Evolutionary conservation across 73 alveolate genomes (phyloP).

Genomic region (Paramecium tetraurelia): DNA sequence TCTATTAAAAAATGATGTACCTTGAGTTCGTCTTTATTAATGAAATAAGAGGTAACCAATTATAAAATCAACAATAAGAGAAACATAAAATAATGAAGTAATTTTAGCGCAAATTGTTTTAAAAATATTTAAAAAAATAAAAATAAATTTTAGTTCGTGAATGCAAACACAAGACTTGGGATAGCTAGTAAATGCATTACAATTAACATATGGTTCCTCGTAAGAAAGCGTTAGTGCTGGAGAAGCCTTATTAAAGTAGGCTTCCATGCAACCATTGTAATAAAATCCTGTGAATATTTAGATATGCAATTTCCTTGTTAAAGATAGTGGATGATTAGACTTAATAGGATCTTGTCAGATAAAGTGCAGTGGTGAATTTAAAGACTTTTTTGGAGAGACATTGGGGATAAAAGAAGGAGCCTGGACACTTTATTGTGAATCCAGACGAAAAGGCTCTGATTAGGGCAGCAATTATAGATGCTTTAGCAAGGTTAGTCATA

Average conservation of each 20-base stretch:
- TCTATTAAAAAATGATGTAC: not conserved
- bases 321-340: not conserved
- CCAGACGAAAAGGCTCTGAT: not conserved
- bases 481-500: not conserved
- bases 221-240: constrained; percentile 15
- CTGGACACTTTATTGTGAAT: not conserved
- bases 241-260: constrained; percentile 4
- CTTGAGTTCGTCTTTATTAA: not conserved
- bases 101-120: not conserved
- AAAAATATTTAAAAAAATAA: not conserved
- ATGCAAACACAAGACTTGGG: constrained; percentile 21
- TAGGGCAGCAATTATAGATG: constrained; percentile 5
- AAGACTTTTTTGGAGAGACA: constrained; percentile 38
- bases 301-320: not conserved
- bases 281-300: not conserved
- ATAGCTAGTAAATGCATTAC: not conserved
- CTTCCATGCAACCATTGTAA: not conserved
- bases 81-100: not conserved
- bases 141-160: not conserved
- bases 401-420: constrained; percentile 21
- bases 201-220: not conserved
- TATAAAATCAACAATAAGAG: not conserved
- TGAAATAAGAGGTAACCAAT: not conserved
- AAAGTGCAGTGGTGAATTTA: constrained; percentile 36
- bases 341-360: not conserved